phyloP scores from a whole-genome alignment of 2,329 filamentous ascomycete genomes.

The Cladosporium halotolerans region DNA sequence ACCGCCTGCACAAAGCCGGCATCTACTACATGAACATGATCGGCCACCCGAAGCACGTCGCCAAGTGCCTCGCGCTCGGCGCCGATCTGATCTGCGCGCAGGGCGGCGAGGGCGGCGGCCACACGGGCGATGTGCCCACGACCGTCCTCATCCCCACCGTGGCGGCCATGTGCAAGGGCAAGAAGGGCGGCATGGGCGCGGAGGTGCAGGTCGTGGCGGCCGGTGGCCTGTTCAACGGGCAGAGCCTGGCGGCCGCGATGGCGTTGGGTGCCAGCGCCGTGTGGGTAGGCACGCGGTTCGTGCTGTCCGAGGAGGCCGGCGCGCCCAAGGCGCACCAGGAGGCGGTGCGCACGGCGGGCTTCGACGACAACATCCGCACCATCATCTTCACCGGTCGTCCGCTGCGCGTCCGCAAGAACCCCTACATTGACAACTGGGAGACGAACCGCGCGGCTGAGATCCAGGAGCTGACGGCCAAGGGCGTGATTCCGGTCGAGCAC shows the following conservation, averaged over 20 bases:
- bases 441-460: constrained; percentile 84
- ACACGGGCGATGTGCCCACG: constrained; percentile 76
- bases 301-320: constrained; percentile 88
- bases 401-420: constrained; percentile 84
- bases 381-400: constrained; percentile 98
- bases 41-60: constrained; percentile 96
- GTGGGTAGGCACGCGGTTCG: constrained; percentile 96
- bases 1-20: constrained; percentile 78
- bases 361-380: constrained; percentile 93
- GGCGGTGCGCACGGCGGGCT: constrained; percentile 81
- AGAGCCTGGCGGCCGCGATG: constrained; percentile 79
- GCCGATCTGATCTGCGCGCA: constrained; percentile 97
- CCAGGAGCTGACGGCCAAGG: constrained; percentile 82
- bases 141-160: constrained; percentile 88
- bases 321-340: constrained; percentile 93
- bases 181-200: constrained; percentile 77
- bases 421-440: constrained; percentile 96
- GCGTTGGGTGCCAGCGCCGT: constrained; percentile 90
- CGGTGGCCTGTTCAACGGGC: constrained; percentile 89
- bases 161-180: constrained; percentile 69
- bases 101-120: constrained; percentile 90
- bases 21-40: constrained; percentile 99
- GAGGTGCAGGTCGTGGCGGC: constrained; percentile 90
- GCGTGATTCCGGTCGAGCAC: constrained; percentile 85
- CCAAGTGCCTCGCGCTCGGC: constrained; percentile 88